Percentiles rank a stretch among this genome's conserved stretches.
phyloP scores from a whole-genome alignment of 805 yeast species.

The Lipomyces sp. region DNA sequence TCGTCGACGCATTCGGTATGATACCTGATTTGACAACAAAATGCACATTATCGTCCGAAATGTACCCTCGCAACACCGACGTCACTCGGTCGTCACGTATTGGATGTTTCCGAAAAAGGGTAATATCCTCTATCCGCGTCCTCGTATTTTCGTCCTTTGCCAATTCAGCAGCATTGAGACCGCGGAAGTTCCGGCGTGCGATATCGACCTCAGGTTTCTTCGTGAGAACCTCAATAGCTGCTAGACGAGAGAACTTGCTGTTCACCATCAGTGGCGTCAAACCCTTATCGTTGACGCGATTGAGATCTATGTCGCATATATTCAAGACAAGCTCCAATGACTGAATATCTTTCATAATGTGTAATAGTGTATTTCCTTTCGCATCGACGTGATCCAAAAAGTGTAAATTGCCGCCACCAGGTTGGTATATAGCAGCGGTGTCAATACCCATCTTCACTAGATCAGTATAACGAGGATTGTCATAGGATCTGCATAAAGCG shows the following conservation, averaged over 20 bases:
- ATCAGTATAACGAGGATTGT: conserved; percentile 63
- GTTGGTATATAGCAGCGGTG: conserved; percentile 33
- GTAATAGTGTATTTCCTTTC: conserved; percentile 77
- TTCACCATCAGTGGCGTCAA: conserved; percentile 74
- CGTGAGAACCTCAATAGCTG: conserved; percentile 60
- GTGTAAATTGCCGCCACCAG: conserved; percentile 30
- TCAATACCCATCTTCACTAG: conserved; percentile 55
- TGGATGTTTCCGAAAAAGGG: conserved; percentile 29
- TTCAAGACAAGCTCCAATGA: conserved; percentile 50
- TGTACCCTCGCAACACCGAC: conserved; percentile 36
- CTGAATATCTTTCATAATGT: conserved; percentile 60
- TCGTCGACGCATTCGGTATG: conserved; percentile 23
- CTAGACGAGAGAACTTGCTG: conserved; percentile 68
- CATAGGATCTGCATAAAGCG: conserved; percentile 78
- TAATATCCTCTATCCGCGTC: conserved; percentile 38
- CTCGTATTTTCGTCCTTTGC: conserved; percentile 43
- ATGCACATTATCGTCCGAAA: conserved; percentile 38
- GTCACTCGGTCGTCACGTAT: conserved; percentile 34
- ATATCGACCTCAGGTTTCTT: conserved; percentile 57
- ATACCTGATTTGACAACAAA: conserved; percentile 38
- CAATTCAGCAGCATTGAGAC: conserved; percentile 45
- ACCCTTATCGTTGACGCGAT: conserved; percentile 61
- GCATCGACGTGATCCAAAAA: conserved; percentile 68
- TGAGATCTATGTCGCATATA: conserved; percentile 55
- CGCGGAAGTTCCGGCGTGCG: conserved; percentile 41